Percentiles rank a stretch among this genome's conserved stretches.
Conservation (phyloP, 345 rosid genomes). For the Eucalyptus leucophloia region DNA sequence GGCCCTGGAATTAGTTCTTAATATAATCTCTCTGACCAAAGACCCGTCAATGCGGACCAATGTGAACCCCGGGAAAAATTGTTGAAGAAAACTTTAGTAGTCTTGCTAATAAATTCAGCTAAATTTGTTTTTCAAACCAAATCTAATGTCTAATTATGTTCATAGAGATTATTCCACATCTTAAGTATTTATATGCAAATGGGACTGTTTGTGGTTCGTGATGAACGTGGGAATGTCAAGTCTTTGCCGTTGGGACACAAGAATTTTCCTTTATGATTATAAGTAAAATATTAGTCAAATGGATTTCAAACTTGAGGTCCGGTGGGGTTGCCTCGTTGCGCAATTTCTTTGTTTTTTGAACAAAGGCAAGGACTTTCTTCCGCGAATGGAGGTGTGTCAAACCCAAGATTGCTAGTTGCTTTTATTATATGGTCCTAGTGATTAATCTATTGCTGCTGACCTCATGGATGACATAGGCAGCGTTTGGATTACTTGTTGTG, state of each 20-base stretch:
- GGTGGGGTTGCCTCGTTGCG: background rate
- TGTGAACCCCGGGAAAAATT: background rate
- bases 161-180: background rate
- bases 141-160: background rate
- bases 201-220: background rate
- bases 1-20: background rate
- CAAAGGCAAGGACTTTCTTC: background rate
- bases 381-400: background rate
- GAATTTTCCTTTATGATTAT: background rate
- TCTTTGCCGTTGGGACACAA: background rate
- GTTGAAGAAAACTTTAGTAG: background rate
- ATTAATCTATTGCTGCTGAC: background rate
- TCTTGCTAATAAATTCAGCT: background rate
- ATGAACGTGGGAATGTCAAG: background rate
- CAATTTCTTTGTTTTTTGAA: background rate
- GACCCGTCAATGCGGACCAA: background rate
- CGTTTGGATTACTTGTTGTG: background rate
- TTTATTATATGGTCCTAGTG: background rate
- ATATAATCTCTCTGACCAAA: background rate
- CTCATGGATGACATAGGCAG: background rate
- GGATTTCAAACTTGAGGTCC: background rate
- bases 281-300: background rate
- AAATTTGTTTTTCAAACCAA: background rate
- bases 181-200: background rate
- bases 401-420: background rate